Percentiles rank a stretch among this genome's conserved stretches.
Evolutionary conservation across 768 basidiomycete species (phyloP).

Genomic region (Hericium alpestre): DNA sequence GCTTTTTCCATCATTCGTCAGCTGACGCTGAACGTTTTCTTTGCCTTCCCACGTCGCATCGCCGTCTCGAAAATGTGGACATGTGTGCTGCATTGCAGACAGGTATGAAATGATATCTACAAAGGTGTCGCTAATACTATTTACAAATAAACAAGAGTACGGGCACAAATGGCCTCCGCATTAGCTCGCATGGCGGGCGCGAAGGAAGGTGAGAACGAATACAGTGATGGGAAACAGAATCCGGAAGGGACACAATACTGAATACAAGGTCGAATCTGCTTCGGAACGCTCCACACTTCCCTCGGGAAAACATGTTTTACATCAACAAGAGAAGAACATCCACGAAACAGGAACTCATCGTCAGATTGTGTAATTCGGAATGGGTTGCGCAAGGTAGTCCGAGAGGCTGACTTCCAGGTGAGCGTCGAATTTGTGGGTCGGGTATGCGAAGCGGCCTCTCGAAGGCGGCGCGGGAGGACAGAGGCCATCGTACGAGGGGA

Average conservation of each 20-base stretch:
- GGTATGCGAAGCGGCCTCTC: neutral
- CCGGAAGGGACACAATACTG: constrained; percentile 6
- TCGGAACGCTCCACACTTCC: constrained; percentile 8
- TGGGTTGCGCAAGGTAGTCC: neutral
- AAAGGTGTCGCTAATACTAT: constrained; percentile 5
- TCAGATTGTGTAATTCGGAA: constrained; percentile 1
- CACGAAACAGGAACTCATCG: neutral
- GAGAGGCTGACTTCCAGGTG: neutral
- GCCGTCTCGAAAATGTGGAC: neutral
- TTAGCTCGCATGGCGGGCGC: constrained; percentile 3
- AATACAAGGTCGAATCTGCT: constrained; percentile 7
- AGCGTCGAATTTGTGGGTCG: neutral
- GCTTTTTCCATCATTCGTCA: neutral
- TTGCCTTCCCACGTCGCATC: neutral
- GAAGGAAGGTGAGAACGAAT: constrained; percentile 5
- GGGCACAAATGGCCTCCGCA: constrained; percentile 2
- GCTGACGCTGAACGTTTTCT: neutral
- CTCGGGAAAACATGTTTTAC: constrained; percentile 4
- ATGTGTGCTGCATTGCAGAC: neutral
- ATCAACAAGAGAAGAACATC: neutral
- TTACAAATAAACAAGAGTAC: constrained; percentile 11
- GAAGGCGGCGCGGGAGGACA: neutral
- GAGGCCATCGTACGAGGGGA: neutral
- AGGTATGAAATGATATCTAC: neutral
- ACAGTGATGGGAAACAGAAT: constrained; percentile 6